phyloP scores from a whole-genome alignment of 306 rosid genomes.

The Cajanus cajan region DNA sequence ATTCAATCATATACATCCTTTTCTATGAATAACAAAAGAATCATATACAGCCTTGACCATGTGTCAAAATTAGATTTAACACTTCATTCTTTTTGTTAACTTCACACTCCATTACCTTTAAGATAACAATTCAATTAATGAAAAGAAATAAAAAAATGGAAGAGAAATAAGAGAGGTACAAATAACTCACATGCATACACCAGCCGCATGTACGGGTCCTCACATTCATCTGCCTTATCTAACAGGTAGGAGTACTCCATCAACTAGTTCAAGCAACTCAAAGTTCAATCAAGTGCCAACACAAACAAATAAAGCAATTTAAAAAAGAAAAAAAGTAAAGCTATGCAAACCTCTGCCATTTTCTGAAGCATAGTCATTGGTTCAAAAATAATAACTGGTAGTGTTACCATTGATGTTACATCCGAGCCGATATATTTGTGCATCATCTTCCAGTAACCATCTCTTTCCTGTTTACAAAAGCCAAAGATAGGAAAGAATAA shows the following conservation, averaged over 20 bases:
- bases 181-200: constrained; percentile 72
- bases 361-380: constrained; percentile 98
- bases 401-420: constrained; percentile 83
- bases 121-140: not conserved
- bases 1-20: not conserved
- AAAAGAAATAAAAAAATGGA: not conserved
- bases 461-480: constrained; percentile 62
- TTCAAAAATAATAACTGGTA: constrained; percentile 89
- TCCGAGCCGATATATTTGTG: constrained; percentile 84
- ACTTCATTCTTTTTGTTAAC: constrained; percentile 3
- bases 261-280: constrained; percentile 51
- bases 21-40: not conserved
- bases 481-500: not conserved
- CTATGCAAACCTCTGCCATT: constrained; percentile 80
- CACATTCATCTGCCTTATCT: constrained; percentile 83
- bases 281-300: not conserved
- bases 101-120: not conserved
- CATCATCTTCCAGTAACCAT: constrained; percentile 97
- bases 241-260: constrained; percentile 89
- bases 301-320: not conserved
- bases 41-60: not conserved
- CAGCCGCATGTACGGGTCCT: constrained; percentile 79
- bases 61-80: not conserved
- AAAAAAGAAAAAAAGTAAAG: not conserved
- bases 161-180: not conserved